Conservation (phyloP, 225 moss, liverwort and hornwort species). For the Takakia lepidozioides region DNA sequence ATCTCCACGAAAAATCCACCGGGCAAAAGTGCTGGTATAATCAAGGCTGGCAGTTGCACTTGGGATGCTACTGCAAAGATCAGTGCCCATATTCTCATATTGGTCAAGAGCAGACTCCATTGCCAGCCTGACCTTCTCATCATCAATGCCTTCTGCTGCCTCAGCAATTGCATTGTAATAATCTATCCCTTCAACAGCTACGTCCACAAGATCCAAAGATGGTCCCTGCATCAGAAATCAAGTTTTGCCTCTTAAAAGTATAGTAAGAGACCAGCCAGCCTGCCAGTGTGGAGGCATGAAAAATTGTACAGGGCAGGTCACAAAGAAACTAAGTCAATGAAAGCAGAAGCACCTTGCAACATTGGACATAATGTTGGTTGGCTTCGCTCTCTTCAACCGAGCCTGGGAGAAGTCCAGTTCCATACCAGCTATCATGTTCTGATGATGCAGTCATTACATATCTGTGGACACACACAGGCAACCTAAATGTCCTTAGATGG, state of each 20-base stretch:
- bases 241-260: too few relatives aligned
- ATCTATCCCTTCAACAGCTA: conserved; percentile 14
- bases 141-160: conserved; percentile 16
- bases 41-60: conserved; percentile 40
- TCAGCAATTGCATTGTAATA: conserved; percentile 18
- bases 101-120: conserved; percentile 65
- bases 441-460: conserved; percentile 38
- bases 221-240: conserved; percentile 39
- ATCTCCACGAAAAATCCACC: conserved; percentile 16
- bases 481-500: too few relatives aligned
- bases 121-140: conserved; percentile 34
- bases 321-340: too few relatives aligned
- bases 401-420: conserved; percentile 70
- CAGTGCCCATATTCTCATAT: conserved; percentile 37
- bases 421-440: conserved; percentile 69
- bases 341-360: conserved; percentile 67
- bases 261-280: too few relatives aligned
- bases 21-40: conserved; percentile 34
- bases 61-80: conserved; percentile 47
- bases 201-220: conserved; percentile 20
- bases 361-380: conserved; percentile 71
- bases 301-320: too few relatives aligned
- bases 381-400: conserved; percentile 68
- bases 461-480: conserved; percentile 20
- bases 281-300: too few relatives aligned